Base-by-base conservation (phyloP, 306 rosid species). In the Cicer cuneatum region DNA sequence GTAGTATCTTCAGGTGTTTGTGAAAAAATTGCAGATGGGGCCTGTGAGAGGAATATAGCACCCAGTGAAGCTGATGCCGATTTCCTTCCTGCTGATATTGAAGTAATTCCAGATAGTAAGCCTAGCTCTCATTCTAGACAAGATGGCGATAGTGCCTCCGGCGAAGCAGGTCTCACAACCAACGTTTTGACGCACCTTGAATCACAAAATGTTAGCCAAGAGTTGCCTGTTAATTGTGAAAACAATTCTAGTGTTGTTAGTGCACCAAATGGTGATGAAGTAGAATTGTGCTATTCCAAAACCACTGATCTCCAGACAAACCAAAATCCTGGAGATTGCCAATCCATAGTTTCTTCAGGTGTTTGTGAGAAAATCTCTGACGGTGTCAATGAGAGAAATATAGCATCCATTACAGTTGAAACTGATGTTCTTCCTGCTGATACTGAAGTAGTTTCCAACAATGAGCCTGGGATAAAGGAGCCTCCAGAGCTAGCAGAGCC, bases 311-410 rank as follows among this genome's bases (percentile, higher is more conserved):
- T 53, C 40, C 40, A 7, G 75, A 56, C 70, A 70, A 58, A 52
- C 63, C 39, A 8, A 76, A 86, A 73, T 13, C 63, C 73, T 53
- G 90, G 57, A 74, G 73, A 54, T 72, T 51, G 82, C 72, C 66
- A 71, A 35, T 53, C 83, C 49, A 33, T 47, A 54, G 73, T 71
- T 8, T 53, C 65, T 48, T 46, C 82, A 39, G 61, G 54, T 67
- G 39, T 51, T 9, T 24, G 58, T 58, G 80, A 69, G 71, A 80
- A 66, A 33, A 48, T 29, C 5, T 29, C 35, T 4, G 35, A 29
- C 4, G 35, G 35, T 29, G 33, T 29, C 5, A 29, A 29, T 29
- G 5, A 29, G 33, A 29, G 33, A 29, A 29, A 29, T 29, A 29
- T 46, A 71, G 59, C 64, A 46, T 67, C 76, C 9, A 6, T 14